phyloP scores from a whole-genome alignment of 2,329 filamentous ascomycete genomes.

The Penicillium occitanis region DNA sequence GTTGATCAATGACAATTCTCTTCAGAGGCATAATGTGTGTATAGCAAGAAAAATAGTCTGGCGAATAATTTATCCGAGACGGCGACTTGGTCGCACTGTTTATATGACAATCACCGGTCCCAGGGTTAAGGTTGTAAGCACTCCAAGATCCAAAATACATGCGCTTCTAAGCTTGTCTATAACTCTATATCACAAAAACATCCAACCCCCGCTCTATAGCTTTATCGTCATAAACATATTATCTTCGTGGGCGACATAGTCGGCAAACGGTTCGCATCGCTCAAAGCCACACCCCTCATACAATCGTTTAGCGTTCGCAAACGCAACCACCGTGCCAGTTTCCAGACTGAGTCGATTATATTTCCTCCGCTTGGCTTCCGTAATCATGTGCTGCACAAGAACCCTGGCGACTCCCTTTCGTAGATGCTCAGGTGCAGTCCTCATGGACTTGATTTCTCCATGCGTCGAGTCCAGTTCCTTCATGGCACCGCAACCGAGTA shows the following conservation, averaged over 20 bases:
- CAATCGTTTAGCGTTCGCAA: not conserved
- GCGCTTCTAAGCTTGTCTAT: not conserved
- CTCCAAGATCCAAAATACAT: not conserved
- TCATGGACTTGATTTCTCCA: conserved; percentile 10
- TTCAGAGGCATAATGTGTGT: not conserved
- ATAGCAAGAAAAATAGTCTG: not conserved
- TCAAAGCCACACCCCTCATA: not conserved
- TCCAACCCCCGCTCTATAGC: not conserved
- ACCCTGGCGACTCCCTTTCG: not conserved
- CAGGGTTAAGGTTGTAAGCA: not conserved
- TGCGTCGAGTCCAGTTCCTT: not conserved
- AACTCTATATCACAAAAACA: not conserved
- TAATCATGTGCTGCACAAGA: conserved; percentile 3
- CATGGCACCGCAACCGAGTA: conserved; percentile 5
- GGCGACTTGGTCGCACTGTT: not conserved
- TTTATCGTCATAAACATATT: conserved; percentile 7
- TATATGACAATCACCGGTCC: not conserved
- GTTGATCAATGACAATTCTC: not conserved
- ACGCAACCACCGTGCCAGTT: not conserved
- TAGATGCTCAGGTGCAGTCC: not conserved
- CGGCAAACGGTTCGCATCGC: conserved; percentile 4
- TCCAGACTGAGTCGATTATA: conserved; percentile 1
- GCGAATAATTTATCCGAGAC: not conserved
- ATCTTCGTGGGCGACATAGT: conserved; percentile 1
- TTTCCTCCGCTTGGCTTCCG: not conserved